Base-by-base conservation (phyloP, 495 filamentous ascomycete species). In the Filosporella fistucella region DNA sequence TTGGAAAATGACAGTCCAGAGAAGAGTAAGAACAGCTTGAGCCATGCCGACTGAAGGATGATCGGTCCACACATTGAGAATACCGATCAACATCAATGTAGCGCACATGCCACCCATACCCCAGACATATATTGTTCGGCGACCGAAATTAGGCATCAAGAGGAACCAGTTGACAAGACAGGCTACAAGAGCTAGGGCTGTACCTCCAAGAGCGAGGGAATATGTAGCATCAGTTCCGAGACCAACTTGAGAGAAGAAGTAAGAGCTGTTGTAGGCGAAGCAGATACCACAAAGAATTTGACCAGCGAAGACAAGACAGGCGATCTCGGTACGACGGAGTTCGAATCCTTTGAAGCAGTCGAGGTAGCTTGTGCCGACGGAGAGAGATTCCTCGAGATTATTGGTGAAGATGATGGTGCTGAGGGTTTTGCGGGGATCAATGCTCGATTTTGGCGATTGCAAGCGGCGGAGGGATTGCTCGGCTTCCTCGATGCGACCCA, bases 341-440 rank as follows among this genome's bases (percentile, higher is more conserved):
- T 89, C 78, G 29, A 72, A 72, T 23, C 82, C 80, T 42, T 67
- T 79, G 68, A 89, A 85, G 61, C 82, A 82, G 50, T 87, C 83
- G 7, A 75, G 39, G 54, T 84, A 85, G 40, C 70, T 80, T 12
- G 84, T 76, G 13, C 81, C 77, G 24, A 66, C 67, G 22, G 80
- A 82, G 34, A 82, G 79, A 61, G 81, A 66, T 28, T 68, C 56
- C 57, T 88, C 83, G 7, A 84, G 65, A 11, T 75, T 69, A 46
- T 77, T 69, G 0, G 84, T 85, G 49, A 85, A 74, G 44, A 84
- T 81, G 59, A 81, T 79, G 8, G 76, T 71, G 0, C 80, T 62
- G 22, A 90, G 67, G 6, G 61, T 64, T 32, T 60, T 50, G 6
- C 61, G 51, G 23, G 68, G 49, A 30, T 85, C 75, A 32, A 45